Evolutionary conservation across 129 eudicot genomes (phyloP), one percentile per base, ranked within the genome.

Genomic region (Erigeron canadensis): DNA sequence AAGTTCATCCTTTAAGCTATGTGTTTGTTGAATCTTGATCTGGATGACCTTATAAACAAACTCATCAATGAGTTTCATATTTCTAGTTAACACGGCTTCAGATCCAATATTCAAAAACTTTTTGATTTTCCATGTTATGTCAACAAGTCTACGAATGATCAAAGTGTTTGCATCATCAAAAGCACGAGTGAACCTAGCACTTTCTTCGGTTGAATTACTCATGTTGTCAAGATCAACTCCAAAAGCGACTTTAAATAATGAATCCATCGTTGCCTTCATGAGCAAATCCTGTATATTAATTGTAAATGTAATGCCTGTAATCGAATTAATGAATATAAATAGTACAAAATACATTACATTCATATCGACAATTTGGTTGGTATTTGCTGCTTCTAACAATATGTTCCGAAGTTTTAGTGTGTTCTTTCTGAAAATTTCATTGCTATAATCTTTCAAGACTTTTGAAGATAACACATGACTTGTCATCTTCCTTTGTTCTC

Each of bases 141-240:
- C 48, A 6, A 44, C 11, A 44, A 44, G 4, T 3, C 48, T 44
- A 61, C 72, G 67, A 6, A 78, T 74, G 8, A 86, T 81, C 69
- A 76, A 7, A 13, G 83, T 88, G 68, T 88, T 89, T 9, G 90
- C 79, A 66, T 82, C 84, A 76, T 86, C 96, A 72, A 89, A 86
- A 38, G 96, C 96, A 23, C 75, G 47, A 83, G 86, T 80, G 63
- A 89, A 89, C 64, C 40, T 70, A 9, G 48, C 58, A 16, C 88
- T 93, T 78, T 89, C 90, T 74, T 86, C 93, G 50, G 71, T 87
- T 62, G 96, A 82, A 50, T 93, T 90, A 76, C 88, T 75, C 90
- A 86, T 82, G 82, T 81, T 80, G 43, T 86, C 90, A 40, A 86
- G 79, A 22, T 86, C 93, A 56, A 83, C 76, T 43, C 93, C 90